Evolutionary conservation across 192 early-diverging fungal genomes (phyloP).

Genomic region (Backusella liffmaniae): DNA sequence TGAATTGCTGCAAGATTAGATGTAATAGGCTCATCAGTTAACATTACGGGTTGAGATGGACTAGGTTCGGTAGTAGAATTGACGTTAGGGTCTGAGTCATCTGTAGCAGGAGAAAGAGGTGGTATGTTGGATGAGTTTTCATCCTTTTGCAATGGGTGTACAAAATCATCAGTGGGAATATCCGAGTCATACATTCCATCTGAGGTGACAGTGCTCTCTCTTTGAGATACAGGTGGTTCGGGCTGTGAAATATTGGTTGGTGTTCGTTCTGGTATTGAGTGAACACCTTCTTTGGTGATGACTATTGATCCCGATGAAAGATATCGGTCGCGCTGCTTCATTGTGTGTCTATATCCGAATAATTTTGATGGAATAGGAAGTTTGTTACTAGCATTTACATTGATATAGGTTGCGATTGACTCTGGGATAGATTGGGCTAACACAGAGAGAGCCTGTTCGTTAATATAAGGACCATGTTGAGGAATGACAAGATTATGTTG

Average conservation of each 20-base stretch:
- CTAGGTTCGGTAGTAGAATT: not conserved
- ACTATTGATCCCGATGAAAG: conserved; percentile 14
- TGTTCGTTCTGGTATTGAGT: conserved; percentile 8
- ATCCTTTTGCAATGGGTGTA: not conserved
- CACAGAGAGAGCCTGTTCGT: conserved; percentile 22
- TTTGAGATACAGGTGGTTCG: not conserved
- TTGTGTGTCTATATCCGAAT: conserved; percentile 15
- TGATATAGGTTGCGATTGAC: conserved; percentile 23
- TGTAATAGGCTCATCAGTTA: conserved; percentile 5
- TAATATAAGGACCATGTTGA: conserved; percentile 32
- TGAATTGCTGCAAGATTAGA: conserved; percentile 33
- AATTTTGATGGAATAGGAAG: conserved; percentile 21
- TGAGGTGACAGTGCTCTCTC: conserved; percentile 4
- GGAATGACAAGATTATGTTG: conserved; percentile 31
- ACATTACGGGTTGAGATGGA: not conserved
- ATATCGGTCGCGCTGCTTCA: conserved; percentile 23
- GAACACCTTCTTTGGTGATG: conserved; percentile 10
- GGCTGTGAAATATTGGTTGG: not conserved
- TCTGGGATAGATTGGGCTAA: conserved; percentile 23
- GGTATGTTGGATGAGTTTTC: not conserved
- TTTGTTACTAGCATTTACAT: conserved; percentile 33
- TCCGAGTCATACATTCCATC: conserved; percentile 10
- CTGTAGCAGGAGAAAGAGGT: conserved; percentile 6
- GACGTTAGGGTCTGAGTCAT: not conserved
- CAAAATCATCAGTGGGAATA: conserved; percentile 13